Evolutionary conservation across 768 basidiomycete genomes (phyloP).

Genomic region (Suillus americanus): DNA sequence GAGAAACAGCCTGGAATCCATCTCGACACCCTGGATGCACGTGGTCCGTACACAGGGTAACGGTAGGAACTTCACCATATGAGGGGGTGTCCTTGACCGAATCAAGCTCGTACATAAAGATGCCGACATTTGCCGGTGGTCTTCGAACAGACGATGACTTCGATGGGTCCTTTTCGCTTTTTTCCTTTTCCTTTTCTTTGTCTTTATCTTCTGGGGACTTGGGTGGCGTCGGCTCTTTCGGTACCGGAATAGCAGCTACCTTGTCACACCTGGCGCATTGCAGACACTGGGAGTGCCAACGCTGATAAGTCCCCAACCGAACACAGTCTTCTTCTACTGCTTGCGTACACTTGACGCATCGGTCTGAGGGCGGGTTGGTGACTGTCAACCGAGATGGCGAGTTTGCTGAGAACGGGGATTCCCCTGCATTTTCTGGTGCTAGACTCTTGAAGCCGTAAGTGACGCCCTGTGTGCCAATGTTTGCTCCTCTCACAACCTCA

Average conservation of each 20-base stretch:
- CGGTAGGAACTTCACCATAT: constrained; percentile 71
- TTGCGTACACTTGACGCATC: constrained; percentile 83
- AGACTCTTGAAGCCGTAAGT: constrained; percentile 93
- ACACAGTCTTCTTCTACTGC: constrained; percentile 99
- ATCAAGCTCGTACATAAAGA: constrained; percentile 77
- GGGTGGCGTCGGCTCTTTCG: constrained; percentile 54
- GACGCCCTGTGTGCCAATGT: constrained; percentile 80
- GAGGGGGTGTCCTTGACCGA: constrained; percentile 65
- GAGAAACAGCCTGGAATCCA: constrained; percentile 90
- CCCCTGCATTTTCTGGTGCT: constrained; percentile 88
- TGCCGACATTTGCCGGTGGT: constrained; percentile 76
- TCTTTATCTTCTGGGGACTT: constrained; percentile 54
- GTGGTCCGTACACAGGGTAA: constrained; percentile 79
- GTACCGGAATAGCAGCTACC: constrained; percentile 59
- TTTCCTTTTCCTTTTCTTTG: constrained; percentile 42
- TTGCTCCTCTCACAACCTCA: constrained; percentile 53
- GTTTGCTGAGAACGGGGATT: constrained; percentile 64
- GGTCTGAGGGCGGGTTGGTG: constrained; percentile 81
- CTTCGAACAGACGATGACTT: constrained; percentile 67
- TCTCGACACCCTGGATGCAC: constrained; percentile 60
- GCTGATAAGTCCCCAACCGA: constrained; percentile 90
- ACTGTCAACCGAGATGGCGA: constrained; percentile 50
- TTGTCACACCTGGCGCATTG: constrained; percentile 81
- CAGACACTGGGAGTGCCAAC: constrained; percentile 97
- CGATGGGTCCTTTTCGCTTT: constrained; percentile 43